Conservation (phyloP, 805 yeast genomes). For the Diddensiella transvaalensis region DNA sequence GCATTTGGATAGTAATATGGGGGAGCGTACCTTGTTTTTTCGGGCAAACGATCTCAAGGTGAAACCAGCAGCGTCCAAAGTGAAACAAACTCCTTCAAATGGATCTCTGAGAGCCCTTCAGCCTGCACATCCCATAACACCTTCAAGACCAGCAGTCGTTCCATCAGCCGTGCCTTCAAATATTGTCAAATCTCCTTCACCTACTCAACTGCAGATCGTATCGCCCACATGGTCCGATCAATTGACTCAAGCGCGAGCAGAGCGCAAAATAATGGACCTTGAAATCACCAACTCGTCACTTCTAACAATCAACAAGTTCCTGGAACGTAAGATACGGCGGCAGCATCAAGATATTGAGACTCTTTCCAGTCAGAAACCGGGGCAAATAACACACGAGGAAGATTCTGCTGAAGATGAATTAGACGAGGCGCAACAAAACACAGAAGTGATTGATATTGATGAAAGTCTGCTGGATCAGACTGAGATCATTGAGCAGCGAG, state of each 20-base stretch:
- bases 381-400: not conserved
- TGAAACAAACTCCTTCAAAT: too few species aligned
- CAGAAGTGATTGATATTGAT: not conserved
- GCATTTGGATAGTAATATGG: too few species aligned
- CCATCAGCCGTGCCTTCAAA: too few species aligned
- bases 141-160: too few species aligned
- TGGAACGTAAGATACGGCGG: slow-evolving; percentile 25
- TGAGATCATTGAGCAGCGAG: slow-evolving; percentile 10
- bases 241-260: slow-evolving; percentile 11
- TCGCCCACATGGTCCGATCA: too few species aligned
- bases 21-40: slow-evolving; percentile 5
- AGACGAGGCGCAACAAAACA: slow-evolving; percentile 1
- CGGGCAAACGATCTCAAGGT: slow-evolving; percentile 6
- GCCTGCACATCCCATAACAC: not conserved
- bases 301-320: slow-evolving; percentile 26
- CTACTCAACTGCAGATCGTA: too few species aligned
- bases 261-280: slow-evolving; percentile 29
- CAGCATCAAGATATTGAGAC: slow-evolving; percentile 24
- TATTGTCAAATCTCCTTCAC: too few species aligned
- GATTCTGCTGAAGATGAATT: not conserved
- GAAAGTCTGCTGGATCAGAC: slow-evolving; percentile 4
- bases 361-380: slow-evolving; percentile 6
- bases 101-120: not conserved
- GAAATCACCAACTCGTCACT: slow-evolving; percentile 32
- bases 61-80: not conserved